A percentile compares a stretch with the other conserved stretches of the same genome.
Evolutionary conservation across 208 protist genomes (phyloP).

Genomic region (Leishmania guyanensis): DNA sequence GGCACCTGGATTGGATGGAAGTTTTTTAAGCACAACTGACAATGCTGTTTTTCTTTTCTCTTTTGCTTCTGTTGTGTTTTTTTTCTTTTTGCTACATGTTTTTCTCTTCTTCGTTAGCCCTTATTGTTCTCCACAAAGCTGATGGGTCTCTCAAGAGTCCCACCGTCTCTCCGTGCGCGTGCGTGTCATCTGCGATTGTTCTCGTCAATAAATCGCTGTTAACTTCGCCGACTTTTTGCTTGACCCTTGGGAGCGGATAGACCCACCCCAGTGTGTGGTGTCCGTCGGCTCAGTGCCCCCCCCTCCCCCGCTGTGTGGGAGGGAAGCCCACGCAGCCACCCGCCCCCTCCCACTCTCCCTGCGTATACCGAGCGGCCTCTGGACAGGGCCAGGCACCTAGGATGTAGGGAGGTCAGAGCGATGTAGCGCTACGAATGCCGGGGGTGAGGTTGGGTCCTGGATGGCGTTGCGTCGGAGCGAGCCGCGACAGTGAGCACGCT

Average conservation of each 20-base stretch:
- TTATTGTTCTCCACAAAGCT: no score
- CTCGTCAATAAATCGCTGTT: no score
- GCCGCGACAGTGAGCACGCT: background rate
- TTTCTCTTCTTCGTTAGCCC: no score
- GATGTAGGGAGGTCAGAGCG: background rate
- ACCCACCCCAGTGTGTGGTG: no score
- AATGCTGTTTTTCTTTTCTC: background rate
- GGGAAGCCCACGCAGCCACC: background rate
- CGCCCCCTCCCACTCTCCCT: background rate
- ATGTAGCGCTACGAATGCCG: background rate
- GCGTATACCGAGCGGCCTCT: background rate
- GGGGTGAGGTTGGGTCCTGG: background rate
- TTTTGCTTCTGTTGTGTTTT: background rate
- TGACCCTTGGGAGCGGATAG: no score
- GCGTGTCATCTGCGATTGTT: no score
- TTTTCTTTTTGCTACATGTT: background rate
- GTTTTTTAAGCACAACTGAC: conserved; percentile 35
- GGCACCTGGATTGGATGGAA: conserved; percentile 40
- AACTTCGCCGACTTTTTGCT: no score
- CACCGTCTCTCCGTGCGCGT: no score
- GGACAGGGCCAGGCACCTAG: background rate
- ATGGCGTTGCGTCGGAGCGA: background rate
- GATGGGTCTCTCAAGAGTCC: no score
- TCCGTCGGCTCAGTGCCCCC: no score
- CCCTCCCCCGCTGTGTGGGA: background rate